Percentiles rank a stretch among this genome's conserved stretches.
phyloP scores from a whole-genome alignment of 768 basidiomycete genomes.

The Rhizopogon vulgaris region DNA sequence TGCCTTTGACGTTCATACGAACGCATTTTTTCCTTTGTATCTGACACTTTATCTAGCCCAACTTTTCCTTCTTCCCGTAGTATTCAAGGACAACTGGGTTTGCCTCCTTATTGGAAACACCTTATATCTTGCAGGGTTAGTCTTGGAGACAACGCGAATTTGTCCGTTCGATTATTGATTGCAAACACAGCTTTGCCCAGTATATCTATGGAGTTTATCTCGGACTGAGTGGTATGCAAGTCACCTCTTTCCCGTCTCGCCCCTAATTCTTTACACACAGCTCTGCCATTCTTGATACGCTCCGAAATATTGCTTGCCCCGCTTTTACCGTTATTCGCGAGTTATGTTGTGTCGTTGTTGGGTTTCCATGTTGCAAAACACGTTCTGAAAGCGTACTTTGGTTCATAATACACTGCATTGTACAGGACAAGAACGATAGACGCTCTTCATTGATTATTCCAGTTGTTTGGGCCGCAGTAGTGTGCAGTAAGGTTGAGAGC shows the following conservation, averaged over 20 bases:
- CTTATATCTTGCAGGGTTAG: constrained; percentile 62
- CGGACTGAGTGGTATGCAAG: constrained; percentile 64
- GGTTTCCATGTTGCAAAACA: constrained; percentile 88
- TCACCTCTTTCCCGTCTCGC: constrained; percentile 6
- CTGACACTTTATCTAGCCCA: constrained; percentile 87
- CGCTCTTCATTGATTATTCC: background rate
- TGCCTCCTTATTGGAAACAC: constrained; percentile 92
- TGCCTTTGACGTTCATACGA: constrained; percentile 95
- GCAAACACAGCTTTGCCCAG: constrained; percentile 68
- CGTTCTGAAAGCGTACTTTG: constrained; percentile 79
- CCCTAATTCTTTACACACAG: constrained; percentile 31
- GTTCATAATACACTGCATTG: constrained; percentile 25
- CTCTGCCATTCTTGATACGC: constrained; percentile 90
- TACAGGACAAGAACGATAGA: background rate
- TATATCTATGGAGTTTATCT: constrained; percentile 91
- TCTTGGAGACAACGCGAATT: background rate
- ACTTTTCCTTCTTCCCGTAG: constrained; percentile 76
- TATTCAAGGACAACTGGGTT: constrained; percentile 87
- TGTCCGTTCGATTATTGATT: constrained; percentile 4
- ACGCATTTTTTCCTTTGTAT: constrained; percentile 93
- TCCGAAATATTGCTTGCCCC: constrained; percentile 89
- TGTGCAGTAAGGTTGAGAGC: background rate
- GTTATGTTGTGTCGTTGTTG: constrained; percentile 79
- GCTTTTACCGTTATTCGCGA: constrained; percentile 77
- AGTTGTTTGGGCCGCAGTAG: background rate